A percentile compares a stretch with the other conserved stretches of the same genome.
These are phyloP conservation scores for Yarrowia bubula DNA, from an alignment of 805 yeast genomes.

Conservation along the genomic window DNA sequence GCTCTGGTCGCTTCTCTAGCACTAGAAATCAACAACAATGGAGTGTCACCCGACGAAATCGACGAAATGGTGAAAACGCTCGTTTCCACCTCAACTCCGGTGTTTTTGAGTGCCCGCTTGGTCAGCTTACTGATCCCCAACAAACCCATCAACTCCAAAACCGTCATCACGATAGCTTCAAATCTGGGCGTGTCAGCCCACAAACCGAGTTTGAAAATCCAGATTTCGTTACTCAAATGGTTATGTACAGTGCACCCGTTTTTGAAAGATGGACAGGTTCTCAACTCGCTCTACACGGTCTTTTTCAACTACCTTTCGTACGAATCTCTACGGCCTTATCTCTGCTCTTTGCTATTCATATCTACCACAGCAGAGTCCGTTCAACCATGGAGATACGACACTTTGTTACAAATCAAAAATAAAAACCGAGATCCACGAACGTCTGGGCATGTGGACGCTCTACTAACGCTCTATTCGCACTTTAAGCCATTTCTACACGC, in stretches of 20 bases:
- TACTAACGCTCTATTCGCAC: constrained; percentile 1
- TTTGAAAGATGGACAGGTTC: background rate
- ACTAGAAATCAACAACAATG: background rate
- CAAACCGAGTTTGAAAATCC: background rate
- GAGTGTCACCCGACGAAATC: background rate
- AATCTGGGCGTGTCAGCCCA: background rate
- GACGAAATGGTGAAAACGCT: background rate
- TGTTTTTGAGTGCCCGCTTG: background rate
- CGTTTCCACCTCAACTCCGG: background rate
- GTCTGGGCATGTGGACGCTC: background rate
- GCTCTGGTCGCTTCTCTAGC: background rate
- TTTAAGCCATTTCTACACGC: background rate
- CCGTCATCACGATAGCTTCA: background rate
- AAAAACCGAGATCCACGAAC: constrained; percentile 18
- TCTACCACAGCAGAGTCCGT: constrained; percentile 1
- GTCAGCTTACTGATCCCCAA: constrained; percentile 3
- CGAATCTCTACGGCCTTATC: constrained; percentile 7
- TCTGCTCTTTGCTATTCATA: background rate
- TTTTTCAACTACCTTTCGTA: constrained; percentile 9
- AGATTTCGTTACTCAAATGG: constrained; percentile 2
- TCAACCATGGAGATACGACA: constrained; percentile 13
- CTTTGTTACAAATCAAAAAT: constrained; percentile 12
- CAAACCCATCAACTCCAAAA: background rate
- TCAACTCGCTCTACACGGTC: constrained; percentile 22
- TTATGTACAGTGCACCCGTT: constrained; percentile 17